phyloP scores from a whole-genome alignment of 2,329 filamentous ascomycete genomes.

The Intubia oerlemansii region DNA sequence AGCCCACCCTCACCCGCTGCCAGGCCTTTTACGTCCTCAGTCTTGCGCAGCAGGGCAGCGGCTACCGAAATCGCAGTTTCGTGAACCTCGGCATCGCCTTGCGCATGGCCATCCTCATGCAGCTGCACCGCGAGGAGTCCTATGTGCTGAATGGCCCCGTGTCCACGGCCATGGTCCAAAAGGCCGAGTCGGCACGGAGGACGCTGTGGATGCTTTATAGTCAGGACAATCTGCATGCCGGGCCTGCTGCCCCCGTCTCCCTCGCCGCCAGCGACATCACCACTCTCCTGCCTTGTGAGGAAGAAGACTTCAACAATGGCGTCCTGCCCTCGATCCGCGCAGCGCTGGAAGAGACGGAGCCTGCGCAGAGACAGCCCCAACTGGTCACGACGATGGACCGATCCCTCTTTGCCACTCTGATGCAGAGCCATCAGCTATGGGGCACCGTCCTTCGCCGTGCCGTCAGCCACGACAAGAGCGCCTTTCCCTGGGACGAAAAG shows the following conservation, averaged over 20 bases:
- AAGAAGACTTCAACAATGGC: slow-evolving; percentile 27
- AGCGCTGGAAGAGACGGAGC: slow-evolving; percentile 29
- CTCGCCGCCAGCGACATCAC: slow-evolving; percentile 31
- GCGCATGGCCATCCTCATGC: slow-evolving; percentile 32
- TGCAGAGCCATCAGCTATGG: slow-evolving; percentile 34
- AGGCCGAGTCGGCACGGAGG: slow-evolving; percentile 32
- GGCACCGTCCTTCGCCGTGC: slow-evolving; percentile 27
- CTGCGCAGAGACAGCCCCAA: slow-evolving; percentile 22
- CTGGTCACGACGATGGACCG: slow-evolving; percentile 21
- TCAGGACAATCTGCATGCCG: slow-evolving; percentile 34
- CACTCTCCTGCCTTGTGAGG: slow-evolving; percentile 28
- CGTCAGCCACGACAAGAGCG: slow-evolving; percentile 20
- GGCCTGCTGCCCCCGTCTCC: slow-evolving; percentile 27
- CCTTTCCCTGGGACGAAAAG: slow-evolving; percentile 22
- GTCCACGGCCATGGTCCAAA: slow-evolving; percentile 20
- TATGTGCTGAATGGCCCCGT: slow-evolving; percentile 21
- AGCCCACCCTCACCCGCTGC: slow-evolving; percentile 30
- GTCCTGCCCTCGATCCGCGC: slow-evolving; percentile 25
- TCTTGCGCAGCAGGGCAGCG: slow-evolving; percentile 35
- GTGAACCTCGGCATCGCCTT: slow-evolving; percentile 35
- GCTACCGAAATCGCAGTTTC: slow-evolving; percentile 29
- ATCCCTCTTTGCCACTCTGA: slow-evolving; percentile 31
- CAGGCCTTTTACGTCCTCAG: slow-evolving; percentile 37
- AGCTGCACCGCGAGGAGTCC: slow-evolving; percentile 32
- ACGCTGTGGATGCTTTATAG: slow-evolving; percentile 40